Percentiles rank a stretch among this genome's conserved stretches.
Evolutionary conservation across 768 basidiomycete species (phyloP).

Genomic region (Phylloporus sp.): DNA sequence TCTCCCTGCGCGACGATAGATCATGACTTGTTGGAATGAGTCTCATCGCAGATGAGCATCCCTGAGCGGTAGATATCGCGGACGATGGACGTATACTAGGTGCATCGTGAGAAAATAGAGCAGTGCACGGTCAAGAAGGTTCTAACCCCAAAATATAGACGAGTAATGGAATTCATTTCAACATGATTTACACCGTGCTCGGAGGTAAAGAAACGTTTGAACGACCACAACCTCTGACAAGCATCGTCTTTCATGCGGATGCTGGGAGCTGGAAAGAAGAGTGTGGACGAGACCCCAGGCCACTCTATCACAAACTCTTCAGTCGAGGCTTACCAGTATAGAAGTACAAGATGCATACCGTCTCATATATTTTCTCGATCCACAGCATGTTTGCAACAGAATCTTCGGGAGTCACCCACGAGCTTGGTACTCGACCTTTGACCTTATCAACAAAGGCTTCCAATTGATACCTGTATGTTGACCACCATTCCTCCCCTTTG

Average conservation of each 20-base stretch:
- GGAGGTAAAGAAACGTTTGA: neutral
- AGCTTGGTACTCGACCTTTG: slow-evolving; percentile 46
- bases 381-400: slow-evolving; percentile 53
- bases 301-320: slow-evolving; percentile 18
- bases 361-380: slow-evolving; percentile 55
- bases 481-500: slow-evolving; percentile 58
- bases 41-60: slow-evolving; percentile 92
- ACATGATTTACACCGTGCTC: too few species aligned
- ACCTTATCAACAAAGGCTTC: slow-evolving; percentile 63
- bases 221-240: neutral
- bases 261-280: slow-evolving; percentile 25
- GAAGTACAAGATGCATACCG: slow-evolving; percentile 31
- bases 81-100: too few species aligned
- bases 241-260: neutral
- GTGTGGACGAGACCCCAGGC: slow-evolving; percentile 33
- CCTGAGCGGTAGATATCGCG: too few species aligned
- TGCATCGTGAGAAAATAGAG: too few species aligned
- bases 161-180: too few species aligned
- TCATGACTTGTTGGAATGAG: slow-evolving; percentile 93
- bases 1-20: slow-evolving; percentile 85
- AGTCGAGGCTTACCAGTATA: neutral
- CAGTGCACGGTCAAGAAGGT: too few species aligned
- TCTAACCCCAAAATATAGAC: too few species aligned
- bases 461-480: slow-evolving; percentile 51
- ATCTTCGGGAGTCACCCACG: slow-evolving; percentile 54